A percentile compares a stretch with the other conserved stretches of the same genome.
Evolutionary conservation across 805 yeast species (phyloP).

Genomic region (Starmerella khaoyaiensis): DNA sequence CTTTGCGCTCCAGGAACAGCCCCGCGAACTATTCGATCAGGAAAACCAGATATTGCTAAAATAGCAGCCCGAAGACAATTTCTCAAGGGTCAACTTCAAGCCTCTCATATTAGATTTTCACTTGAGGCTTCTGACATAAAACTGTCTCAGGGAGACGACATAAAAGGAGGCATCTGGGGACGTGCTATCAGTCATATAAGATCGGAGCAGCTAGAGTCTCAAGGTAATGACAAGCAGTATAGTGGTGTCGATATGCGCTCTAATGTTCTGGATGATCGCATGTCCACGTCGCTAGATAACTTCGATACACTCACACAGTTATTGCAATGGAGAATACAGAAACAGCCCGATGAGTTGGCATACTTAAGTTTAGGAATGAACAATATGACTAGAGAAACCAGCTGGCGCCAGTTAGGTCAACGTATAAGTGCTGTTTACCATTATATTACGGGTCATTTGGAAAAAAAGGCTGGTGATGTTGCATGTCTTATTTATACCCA

Average conservation of each 20-base stretch:
- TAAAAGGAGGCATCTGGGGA: slow-evolving; percentile 75
- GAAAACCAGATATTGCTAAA: slow-evolving; percentile 85
- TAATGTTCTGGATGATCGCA: slow-evolving; percentile 62
- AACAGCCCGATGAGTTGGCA: slow-evolving; percentile 70
- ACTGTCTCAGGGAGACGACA: slow-evolving; percentile 63
- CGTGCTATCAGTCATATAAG: slow-evolving; percentile 58
- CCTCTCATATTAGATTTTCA: slow-evolving; percentile 71
- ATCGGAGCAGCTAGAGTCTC: slow-evolving; percentile 36
- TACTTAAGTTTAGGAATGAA: slow-evolving; percentile 35
- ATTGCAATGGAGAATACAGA: slow-evolving; percentile 61
- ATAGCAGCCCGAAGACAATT: slow-evolving; percentile 69
- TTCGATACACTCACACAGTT: slow-evolving; percentile 61
- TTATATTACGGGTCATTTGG: slow-evolving; percentile 54
- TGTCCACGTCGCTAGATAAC: slow-evolving; percentile 59
- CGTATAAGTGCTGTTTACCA: slow-evolving; percentile 63
- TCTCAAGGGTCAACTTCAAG: slow-evolving; percentile 62
- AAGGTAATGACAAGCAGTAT: slow-evolving; percentile 56
- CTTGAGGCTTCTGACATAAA: slow-evolving; percentile 43
- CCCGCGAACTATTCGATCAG: slow-evolving; percentile 73
- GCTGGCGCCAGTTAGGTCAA: slow-evolving; percentile 76
- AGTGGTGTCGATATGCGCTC: slow-evolving; percentile 73
- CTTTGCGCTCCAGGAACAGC: slow-evolving; percentile 68
- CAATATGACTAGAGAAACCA: slow-evolving; percentile 36
- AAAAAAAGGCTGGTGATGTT: slow-evolving; percentile 51
- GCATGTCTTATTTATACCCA: slow-evolving; percentile 76